Evolutionary conservation across 2,329 filamentous ascomycete species (phyloP).

Genomic region (Trichoderma atroviride): DNA sequence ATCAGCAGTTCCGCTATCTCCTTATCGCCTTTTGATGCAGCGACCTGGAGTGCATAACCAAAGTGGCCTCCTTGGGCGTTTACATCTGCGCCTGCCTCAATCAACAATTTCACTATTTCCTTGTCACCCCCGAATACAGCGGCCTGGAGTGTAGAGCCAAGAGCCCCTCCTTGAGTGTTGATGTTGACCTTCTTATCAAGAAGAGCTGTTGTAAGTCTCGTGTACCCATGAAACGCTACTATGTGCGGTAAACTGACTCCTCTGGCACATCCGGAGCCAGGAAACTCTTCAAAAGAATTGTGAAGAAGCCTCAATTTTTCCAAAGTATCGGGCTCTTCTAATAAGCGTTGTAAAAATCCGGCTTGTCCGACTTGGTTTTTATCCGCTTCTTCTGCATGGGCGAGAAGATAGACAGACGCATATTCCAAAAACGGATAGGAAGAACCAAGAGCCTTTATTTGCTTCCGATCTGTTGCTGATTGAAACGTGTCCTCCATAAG

Average conservation of each 20-base stretch:
- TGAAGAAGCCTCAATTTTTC: background rate
- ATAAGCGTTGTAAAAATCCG: fast-evolving
- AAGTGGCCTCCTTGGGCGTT: background rate
- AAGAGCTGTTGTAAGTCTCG: background rate
- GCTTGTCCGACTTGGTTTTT: background rate
- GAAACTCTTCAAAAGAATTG: background rate
- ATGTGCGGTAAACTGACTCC: background rate
- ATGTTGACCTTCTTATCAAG: background rate
- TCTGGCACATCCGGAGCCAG: background rate
- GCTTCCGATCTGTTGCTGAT: too few relatives aligned
- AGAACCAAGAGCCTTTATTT: background rate
- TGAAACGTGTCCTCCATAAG: background rate
- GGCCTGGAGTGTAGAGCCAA: background rate
- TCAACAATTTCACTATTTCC: background rate
- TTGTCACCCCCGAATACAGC: background rate
- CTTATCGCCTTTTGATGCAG: too few relatives aligned
- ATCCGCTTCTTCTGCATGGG: background rate
- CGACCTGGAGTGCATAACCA: too few relatives aligned
- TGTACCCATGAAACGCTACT: background rate
- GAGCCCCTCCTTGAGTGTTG: background rate
- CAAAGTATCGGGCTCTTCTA: fast-evolving
- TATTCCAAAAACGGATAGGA: background rate
- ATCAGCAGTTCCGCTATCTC: too few relatives aligned
- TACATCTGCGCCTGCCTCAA: background rate
- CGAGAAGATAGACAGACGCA: background rate